These are phyloP conservation scores for Bothriochloa decipiens DNA, from an alignment of 176 grass and related monocot genomes.

Conservation along the genomic window DNA sequence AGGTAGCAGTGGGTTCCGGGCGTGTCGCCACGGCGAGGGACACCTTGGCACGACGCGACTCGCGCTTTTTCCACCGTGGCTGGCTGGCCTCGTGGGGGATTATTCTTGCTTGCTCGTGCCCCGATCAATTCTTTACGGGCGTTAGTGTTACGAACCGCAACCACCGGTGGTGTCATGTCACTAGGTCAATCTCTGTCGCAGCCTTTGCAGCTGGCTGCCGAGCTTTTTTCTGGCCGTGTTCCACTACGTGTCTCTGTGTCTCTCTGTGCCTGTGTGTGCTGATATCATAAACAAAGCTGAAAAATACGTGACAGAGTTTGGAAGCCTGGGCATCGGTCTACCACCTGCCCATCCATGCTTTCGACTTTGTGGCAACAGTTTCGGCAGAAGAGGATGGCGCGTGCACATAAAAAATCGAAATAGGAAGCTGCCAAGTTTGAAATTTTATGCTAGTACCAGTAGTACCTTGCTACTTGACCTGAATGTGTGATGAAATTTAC, in stretches of 20 bases:
- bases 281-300: neutral
- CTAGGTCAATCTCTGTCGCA: conserved; percentile 10
- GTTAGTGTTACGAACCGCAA: too few species aligned
- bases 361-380: conserved; percentile 7
- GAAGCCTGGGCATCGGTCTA: neutral
- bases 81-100: neutral
- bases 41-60: conserved; percentile 19
- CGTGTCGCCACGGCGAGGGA: conserved; percentile 34
- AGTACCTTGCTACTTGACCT: neutral
- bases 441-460: neutral
- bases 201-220: conserved; percentile 34
- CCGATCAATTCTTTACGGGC: neutral
- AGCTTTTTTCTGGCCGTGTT: too few species aligned
- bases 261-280: neutral
- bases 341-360: neutral
- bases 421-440: neutral
- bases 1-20: conserved; percentile 36
- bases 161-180: neutral
- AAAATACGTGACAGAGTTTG: neutral
- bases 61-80: conserved; percentile 25
- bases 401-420: neutral
- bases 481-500: neutral
- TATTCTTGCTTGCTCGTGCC: neutral
- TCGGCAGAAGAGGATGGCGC: neutral
- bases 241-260: too few species aligned